Base-by-base conservation (phyloP, 148 eudicot species). In the Rhododendron williamsianum region DNA sequence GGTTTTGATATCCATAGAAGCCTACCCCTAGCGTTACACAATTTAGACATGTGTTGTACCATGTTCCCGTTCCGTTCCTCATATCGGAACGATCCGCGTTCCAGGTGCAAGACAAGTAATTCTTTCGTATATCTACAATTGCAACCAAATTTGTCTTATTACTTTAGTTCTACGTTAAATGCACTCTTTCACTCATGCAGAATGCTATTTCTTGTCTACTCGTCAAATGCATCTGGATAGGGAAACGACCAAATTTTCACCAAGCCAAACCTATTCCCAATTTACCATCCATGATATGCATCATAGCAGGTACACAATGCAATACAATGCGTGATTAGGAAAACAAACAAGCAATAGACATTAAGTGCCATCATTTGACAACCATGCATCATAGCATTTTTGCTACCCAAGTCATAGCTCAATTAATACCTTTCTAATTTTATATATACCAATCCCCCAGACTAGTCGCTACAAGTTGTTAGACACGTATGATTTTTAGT, bases 381-480 rank as follows among this genome's bases (percentile, higher is more conserved):
- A 35, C 46, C 23, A 9, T 54, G 67, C 82, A 49, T 19, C 83
- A 56, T 54, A 18, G 48, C 83, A 52, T 81, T 56, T 81, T 54
- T 27, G 8, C 48, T 8, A 15, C 83, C 51, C 38, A 81, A 36
- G 27, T 60, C 74, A 60, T n/a, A n/a, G 49, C 13, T 81, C 36
- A 69, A 45, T 30, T n/a, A 27, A 13, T 67, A 8, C 84, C 30
- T 69, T 82, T 25, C 76, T 10, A 43, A 15, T 16, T 43, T 81
- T 67, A 6, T 43, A 52, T 7, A 43, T 27, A 16, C 76, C 45
- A 71, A 83, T 46, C 16, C 60, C 52, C 16, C 38, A 83, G 54
- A 83, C 85, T 71, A 48, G 63, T 83, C 27, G 2, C 52, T 12
- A 30, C 69, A 84, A 65, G 78, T 30, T 83, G 27, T 9, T 71